Evolutionary conservation across 257 asterid genomes (phyloP).

Genomic region (Solanum ossicruentum): DNA sequence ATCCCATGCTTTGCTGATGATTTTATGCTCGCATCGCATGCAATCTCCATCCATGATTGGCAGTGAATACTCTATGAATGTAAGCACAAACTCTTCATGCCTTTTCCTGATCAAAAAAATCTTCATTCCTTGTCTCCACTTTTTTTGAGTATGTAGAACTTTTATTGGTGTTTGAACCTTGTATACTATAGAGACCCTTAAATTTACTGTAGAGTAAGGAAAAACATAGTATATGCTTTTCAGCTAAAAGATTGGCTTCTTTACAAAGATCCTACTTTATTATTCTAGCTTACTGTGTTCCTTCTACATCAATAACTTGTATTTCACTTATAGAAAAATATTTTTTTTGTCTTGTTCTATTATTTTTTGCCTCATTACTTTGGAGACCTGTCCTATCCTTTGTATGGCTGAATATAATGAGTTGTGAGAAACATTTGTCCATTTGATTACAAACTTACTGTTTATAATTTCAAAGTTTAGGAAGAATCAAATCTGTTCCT

Average conservation of each 20-base stretch:
- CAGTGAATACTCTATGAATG: not conserved
- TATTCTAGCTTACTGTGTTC: too few relatives aligned
- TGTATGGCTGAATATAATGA: too few relatives aligned
- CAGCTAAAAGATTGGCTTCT: not conserved
- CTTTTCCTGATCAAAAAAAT: not conserved
- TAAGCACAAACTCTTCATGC: not conserved
- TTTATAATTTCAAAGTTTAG: too few relatives aligned
- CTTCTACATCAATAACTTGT: too few relatives aligned
- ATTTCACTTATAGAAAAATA: too few relatives aligned
- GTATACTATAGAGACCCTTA: not conserved
- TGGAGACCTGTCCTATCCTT: too few relatives aligned
- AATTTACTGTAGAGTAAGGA: not conserved
- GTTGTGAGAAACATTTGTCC: too few relatives aligned
- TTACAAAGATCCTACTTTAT: not conserved
- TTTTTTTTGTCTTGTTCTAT: too few relatives aligned
- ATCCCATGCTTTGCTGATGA: not conserved
- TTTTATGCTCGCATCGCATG: not conserved
- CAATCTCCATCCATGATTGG: not conserved
- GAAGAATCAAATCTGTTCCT: too few relatives aligned
- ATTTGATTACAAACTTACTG: too few relatives aligned
- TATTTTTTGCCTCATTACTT: too few relatives aligned
- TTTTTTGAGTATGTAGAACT: not conserved
- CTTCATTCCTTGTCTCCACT: not conserved
- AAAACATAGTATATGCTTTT: not conserved
- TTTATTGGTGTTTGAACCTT: not conserved